A percentile compares a stretch with the other conserved stretches of the same genome.
Conservation (phyloP, 495 filamentous ascomycete genomes). For the Daldinia concentrica region DNA sequence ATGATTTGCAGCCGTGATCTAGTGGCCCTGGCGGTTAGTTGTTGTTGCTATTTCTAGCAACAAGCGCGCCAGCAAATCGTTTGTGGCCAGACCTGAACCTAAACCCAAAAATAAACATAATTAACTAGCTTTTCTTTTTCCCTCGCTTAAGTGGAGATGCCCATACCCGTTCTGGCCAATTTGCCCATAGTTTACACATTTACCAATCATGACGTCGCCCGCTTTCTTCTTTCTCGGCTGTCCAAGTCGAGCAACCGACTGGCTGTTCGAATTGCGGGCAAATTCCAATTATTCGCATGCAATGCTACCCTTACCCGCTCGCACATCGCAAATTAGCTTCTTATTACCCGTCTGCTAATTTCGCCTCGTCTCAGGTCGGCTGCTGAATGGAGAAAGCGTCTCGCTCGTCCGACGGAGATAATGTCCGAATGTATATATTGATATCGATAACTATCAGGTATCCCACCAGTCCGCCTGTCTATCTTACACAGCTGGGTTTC, state of each 20-base stretch:
- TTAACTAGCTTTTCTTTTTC: slow-evolving; percentile 21
- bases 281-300: slow-evolving; percentile 22
- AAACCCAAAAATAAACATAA: slow-evolving; percentile 27
- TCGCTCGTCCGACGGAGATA: slow-evolving; percentile 35
- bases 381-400: slow-evolving; percentile 40
- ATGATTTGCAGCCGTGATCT: background rate
- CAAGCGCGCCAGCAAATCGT: slow-evolving; percentile 32
- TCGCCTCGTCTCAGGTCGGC: slow-evolving; percentile 40
- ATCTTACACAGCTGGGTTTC: slow-evolving; percentile 2
- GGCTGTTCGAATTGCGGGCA: slow-evolving; percentile 23
- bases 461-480: background rate
- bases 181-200: slow-evolving; percentile 26
- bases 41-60: slow-evolving; percentile 28
- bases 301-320: slow-evolving; percentile 16
- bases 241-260: slow-evolving; percentile 3
- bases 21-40: slow-evolving; percentile 24
- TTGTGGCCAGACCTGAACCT: background rate
- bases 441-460: background rate
- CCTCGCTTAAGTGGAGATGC: slow-evolving; percentile 21
- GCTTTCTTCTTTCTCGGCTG: slow-evolving; percentile 8
- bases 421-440: slow-evolving; percentile 1
- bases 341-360: slow-evolving; percentile 11
- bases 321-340: slow-evolving; percentile 20
- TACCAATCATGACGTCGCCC: slow-evolving; percentile 26
- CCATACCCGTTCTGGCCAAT: slow-evolving; percentile 32